phyloP scores from a whole-genome alignment of 73 alveolate species.

The Paraurostyla sp. region DNA sequence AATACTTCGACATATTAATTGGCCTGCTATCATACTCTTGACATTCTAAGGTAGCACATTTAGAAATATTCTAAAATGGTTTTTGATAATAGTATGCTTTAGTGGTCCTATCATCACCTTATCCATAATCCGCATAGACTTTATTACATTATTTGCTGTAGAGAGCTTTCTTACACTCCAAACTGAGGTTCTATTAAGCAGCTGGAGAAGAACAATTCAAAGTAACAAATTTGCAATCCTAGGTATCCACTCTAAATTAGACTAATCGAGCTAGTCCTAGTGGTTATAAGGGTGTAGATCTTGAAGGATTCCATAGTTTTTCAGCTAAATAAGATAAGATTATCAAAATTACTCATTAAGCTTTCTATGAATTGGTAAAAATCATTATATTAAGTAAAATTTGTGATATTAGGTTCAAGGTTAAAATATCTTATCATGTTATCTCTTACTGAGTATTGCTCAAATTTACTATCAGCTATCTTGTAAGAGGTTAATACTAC shows the following conservation, averaged over 20 bases:
- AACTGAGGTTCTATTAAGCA: background rate
- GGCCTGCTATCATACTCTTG: background rate
- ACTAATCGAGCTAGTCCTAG: slow-evolving; percentile 44
- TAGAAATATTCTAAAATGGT: background rate
- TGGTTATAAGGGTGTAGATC: slow-evolving; percentile 11
- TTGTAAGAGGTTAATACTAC: background rate
- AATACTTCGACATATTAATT: background rate
- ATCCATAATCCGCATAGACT: background rate
- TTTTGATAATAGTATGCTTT: background rate
- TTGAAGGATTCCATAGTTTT: slow-evolving; percentile 21
- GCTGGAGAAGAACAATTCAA: background rate
- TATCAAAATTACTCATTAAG: background rate
- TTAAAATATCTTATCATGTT: background rate
- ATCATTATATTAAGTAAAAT: background rate
- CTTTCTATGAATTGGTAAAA: background rate
- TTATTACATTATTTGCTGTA: slow-evolving; percentile 39
- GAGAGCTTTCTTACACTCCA: slow-evolving; percentile 6
- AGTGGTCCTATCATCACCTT: background rate
- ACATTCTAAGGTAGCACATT: slow-evolving; percentile 24
- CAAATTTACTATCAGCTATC: background rate
- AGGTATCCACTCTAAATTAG: slow-evolving; percentile 28
- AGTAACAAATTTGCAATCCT: background rate
- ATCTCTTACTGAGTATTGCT: background rate
- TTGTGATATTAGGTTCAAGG: slow-evolving; percentile 18
- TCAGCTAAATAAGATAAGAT: background rate